Evolutionary conservation across 495 filamentous ascomycete genomes (phyloP), one percentile per base, ranked within the genome.

Genomic region (Terfezia boudieri): DNA sequence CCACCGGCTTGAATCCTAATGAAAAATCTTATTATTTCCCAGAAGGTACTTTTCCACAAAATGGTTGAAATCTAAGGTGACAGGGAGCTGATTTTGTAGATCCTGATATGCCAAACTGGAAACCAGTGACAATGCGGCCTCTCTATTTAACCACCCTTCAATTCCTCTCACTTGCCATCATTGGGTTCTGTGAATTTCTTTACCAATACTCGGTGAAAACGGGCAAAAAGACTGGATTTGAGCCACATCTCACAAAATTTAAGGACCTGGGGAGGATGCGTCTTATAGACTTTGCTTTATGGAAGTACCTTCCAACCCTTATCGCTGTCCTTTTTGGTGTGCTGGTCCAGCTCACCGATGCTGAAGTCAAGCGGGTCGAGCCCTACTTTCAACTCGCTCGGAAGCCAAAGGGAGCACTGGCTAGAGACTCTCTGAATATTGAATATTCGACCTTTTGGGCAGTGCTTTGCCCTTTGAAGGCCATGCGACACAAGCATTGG

Each of bases 321-420:
- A 66, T 83, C 22, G 74, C 78, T 50, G 82, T 86, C 38, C 69
- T 73, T 0, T 87, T 79, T 60, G 83, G 83, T 62, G 76, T 86
- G 12, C 54, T 86, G 16, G 86, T 81, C 80, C 81, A 84, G 63
- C 71, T 80, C 49, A 76, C 77, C 49, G 81, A 84, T 67, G 81
- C 81, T 52, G 81, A 86, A 56, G 76, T 85, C 11, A 81, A 78
- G 66, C 77, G 83, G 7, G 65, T 84, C 8, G 83, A 87, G 61
- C 75, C 82, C 1, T 86, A 77, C 58, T 86, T 82, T 56, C 82
- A 86, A 60, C 68, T 87, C 38, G 82, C 80, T 8, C 77, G 76
- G 56, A 70, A 72, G 43, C 60, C 56, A 1, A 70, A 68, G 0
- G 81, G 81, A 14, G 77, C 80, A 0, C 65, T 78, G 3, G 82